Evolutionary conservation across 257 asterid species (phyloP).

Genomic region (Gynochthodes officinalis): DNA sequence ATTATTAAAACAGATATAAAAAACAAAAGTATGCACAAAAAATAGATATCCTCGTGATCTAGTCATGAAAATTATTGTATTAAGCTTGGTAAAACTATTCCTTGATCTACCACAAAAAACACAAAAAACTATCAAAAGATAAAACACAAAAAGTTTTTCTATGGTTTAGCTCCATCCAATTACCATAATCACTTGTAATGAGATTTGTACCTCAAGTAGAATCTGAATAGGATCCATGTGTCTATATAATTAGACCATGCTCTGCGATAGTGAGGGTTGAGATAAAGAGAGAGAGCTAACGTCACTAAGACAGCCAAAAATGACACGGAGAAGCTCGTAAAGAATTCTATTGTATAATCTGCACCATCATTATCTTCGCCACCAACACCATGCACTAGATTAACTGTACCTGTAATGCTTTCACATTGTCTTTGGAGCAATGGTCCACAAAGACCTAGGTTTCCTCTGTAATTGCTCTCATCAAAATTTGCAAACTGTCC

Average conservation of each 20-base stretch:
- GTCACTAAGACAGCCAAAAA: background rate
- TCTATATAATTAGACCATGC: background rate
- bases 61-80: too few species aligned
- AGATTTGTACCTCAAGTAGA: background rate
- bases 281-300: background rate
- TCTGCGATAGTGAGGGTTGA: slow-evolving; percentile 1
- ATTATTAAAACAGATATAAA: too few species aligned
- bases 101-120: too few species aligned
- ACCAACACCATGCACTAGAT: background rate
- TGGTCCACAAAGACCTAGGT: slow-evolving; percentile 18
- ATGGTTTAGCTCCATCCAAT: too few species aligned
- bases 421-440: background rate
- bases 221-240: background rate
- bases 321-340: slow-evolving; percentile 1
- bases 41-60: too few species aligned
- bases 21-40: too few species aligned
- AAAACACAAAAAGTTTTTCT: background rate
- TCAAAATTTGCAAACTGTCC: slow-evolving; percentile 16
- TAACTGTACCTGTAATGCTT: background rate
- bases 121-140: too few species aligned
- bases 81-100: too few species aligned
- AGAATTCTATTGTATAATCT: background rate
- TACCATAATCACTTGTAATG: background rate
- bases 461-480: slow-evolving; percentile 16
- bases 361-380: too few species aligned